Conservation (phyloP, 2,329 filamentous ascomycete genomes). For the Drechslerella coelobrocha region DNA sequence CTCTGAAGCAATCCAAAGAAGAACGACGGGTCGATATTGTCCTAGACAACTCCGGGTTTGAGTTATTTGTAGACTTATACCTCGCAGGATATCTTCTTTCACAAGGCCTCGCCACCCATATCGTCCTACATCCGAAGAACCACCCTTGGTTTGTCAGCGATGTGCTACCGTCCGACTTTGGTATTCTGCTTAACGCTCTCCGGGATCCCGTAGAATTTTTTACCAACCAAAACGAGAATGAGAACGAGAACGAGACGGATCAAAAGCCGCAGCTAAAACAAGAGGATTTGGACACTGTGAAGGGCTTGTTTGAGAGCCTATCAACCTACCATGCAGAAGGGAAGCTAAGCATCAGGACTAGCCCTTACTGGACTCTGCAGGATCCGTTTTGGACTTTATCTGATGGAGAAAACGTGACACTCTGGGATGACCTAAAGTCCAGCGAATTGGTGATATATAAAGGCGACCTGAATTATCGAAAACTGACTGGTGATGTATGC, state of each 20-base stretch:
- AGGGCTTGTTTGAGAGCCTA: constrained; percentile 84
- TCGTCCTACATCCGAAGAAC: constrained; percentile 90
- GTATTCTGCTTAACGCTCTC: constrained; percentile 79
- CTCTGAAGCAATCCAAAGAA: constrained; percentile 69
- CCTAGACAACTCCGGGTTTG: constrained; percentile 95
- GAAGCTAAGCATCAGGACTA: constrained; percentile 79
- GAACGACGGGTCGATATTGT: constrained; percentile 89
- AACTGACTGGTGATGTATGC: constrained; percentile 75
- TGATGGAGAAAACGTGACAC: constrained; percentile 65
- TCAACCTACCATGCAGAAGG: constrained; percentile 80
- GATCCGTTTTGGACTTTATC: constrained; percentile 91
- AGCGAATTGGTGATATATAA: constrained; percentile 95
- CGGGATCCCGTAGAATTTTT: constrained; percentile 80
- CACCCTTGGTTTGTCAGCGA: constrained; percentile 99
- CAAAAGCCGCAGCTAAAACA: constrained; percentile 69
- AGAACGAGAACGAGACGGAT: constrained; percentile 61
- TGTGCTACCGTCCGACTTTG: constrained; percentile 85
- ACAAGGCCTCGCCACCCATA: constrained; percentile 79
- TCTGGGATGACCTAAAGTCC: constrained; percentile 78
- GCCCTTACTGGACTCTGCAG: constrained; percentile 87
- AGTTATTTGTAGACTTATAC: constrained; percentile 93
- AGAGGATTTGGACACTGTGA: constrained; percentile 70
- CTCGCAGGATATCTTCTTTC: constrained; percentile 88
- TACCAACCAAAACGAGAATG: constrained; percentile 72
- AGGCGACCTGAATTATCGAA: constrained; percentile 95